Conservation (phyloP, 75 land plant species). For the Sequoia sempervirens region DNA sequence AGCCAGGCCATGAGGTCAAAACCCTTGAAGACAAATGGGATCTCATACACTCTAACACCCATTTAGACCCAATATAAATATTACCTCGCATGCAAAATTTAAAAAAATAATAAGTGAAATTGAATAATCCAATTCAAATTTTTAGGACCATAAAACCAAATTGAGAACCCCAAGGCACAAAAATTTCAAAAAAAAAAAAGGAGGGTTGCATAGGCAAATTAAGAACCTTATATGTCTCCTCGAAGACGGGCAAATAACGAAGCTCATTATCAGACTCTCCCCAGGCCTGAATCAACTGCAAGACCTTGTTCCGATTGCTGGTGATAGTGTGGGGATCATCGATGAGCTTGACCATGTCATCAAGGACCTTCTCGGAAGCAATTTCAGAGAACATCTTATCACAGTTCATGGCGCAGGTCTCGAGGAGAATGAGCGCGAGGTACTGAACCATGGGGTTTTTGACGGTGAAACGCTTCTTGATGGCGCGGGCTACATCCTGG, state of each 20-base stretch:
- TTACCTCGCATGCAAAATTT: not conserved
- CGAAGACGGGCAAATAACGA: conserved; percentile 72
- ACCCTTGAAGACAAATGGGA: not conserved
- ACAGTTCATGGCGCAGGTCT: conserved; percentile 80
- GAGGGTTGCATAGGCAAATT: not conserved
- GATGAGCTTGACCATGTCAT: conserved; percentile 85
- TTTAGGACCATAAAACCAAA: not conserved
- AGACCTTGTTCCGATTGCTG: conserved; percentile 42
- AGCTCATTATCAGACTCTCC: conserved; percentile 67
- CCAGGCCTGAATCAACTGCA: conserved; percentile 78
- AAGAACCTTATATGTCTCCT: conserved; percentile 69
- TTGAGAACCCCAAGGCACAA: not conserved
- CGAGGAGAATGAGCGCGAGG: conserved; percentile 61
- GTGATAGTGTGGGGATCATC: conserved; percentile 53
- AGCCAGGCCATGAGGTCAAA: not conserved
- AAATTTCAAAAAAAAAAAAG: not conserved
- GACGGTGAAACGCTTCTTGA: conserved; percentile 65
- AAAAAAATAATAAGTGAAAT: not conserved
- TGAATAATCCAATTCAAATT: not conserved
- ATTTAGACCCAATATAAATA: not conserved
- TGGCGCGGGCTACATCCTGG: conserved; percentile 54
- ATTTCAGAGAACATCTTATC: conserved; percentile 88
- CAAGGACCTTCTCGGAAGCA: conserved; percentile 85
- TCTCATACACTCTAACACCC: not conserved
- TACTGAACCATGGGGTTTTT: conserved; percentile 32